Percentiles rank a stretch among this genome's conserved stretches.
Evolutionary conservation across 306 rosid genomes (phyloP).

Genomic region (Clitoria ternatea): DNA sequence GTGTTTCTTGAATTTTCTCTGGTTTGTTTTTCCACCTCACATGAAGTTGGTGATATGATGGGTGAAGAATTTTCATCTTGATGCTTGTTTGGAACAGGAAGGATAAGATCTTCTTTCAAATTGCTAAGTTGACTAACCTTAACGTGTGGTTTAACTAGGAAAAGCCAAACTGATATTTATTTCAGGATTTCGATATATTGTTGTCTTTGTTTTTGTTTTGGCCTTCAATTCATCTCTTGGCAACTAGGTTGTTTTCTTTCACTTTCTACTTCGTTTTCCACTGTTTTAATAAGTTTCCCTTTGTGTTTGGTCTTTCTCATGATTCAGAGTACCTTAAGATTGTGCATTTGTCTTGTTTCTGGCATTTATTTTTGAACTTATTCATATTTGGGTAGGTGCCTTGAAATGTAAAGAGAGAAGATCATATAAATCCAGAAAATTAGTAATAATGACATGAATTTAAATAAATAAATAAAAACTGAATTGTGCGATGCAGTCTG

Average conservation of each 20-base stretch:
- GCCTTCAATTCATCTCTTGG: neutral
- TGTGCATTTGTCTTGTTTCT: slow-evolving; percentile 15
- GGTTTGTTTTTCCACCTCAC: neutral
- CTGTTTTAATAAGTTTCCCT: neutral
- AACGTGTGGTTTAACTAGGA: slow-evolving; percentile 8
- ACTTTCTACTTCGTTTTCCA: slow-evolving; percentile 8
- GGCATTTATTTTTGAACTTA: neutral
- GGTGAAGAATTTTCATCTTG: neutral
- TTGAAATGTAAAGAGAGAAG: neutral
- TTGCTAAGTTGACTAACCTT: slow-evolving; percentile 47
- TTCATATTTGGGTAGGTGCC: neutral
- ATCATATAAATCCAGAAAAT: neutral
- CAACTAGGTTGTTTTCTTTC: slow-evolving; percentile 16
- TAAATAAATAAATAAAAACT: neutral
- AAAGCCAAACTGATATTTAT: slow-evolving; percentile 21
- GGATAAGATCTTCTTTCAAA: slow-evolving; percentile 15
- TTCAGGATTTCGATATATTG: neutral
- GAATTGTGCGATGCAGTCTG: slow-evolving; percentile 5
- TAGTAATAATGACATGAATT: neutral
- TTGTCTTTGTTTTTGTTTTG: neutral
- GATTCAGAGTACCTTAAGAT: slow-evolving; percentile 9
- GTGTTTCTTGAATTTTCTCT: neutral
- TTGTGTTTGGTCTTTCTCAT: neutral
- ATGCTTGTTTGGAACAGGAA: too few species aligned
- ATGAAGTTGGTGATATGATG: slow-evolving; percentile 1